Base-by-base conservation (phyloP, 1,139 yeast species). In the Saccharomycopsis crataegensis region DNA sequence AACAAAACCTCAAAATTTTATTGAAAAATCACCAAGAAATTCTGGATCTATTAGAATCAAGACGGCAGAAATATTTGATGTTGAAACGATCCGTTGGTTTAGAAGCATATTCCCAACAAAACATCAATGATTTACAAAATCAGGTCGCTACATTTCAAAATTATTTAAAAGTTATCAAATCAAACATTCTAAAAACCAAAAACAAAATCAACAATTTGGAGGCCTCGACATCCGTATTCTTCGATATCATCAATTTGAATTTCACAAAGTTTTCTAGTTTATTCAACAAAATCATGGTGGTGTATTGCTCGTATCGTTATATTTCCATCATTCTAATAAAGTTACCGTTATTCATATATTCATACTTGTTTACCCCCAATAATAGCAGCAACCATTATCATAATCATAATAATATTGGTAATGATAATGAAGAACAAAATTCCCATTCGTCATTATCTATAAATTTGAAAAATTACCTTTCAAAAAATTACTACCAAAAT, bases 231-330 rank as follows among this genome's bases (percentile, higher is more conserved):
- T 45, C 45, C 3, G 7, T 52, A 8, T 49, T 50, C 36, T 45
- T 11, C n/a, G 53, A 50, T 40, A 22, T 52, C 12, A 22, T 48
- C n/a, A 42, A 52, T 40, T 22, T 48, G 11, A 37, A 50, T 33
- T 52, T 52, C 34, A 37, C 47, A 12, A 52, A 52, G 33, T 36
- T 48, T 14, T 36, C 31, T 9, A 34, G 11, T n/a, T 11, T 43
- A 12, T 44, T 52, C 12, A 42, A 31, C 12, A 34, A 36, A 36
- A 7, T 44, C 17, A 36, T 54, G 43, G 37, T 51, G 2, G 50
- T 46, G 7, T 54, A 54, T 43, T 54, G 55, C 17, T 17, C 32
- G 8, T 54, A 54, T 37, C 43, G 57, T 17, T 33, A 50, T 12
- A 6, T 53, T 37, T 48, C 56, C 17, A 44, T 54, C 7, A 36